phyloP scores from a whole-genome alignment of 1,284 basidiomycete genomes.

The Tylopilus sp. region DNA sequence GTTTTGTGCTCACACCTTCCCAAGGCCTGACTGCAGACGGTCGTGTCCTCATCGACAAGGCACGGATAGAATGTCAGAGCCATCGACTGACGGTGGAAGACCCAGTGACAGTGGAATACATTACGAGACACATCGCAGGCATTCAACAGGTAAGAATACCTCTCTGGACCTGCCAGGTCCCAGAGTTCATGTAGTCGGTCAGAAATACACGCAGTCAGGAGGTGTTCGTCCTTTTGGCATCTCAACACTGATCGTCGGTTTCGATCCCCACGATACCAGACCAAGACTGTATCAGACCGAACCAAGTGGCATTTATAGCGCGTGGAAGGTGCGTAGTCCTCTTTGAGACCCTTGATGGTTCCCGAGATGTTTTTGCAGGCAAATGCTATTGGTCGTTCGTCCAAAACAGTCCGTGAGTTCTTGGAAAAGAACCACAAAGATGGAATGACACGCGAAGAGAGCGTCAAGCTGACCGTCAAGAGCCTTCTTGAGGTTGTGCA shows the following conservation, averaged over 20 bases:
- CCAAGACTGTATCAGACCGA: slow-evolving; percentile 97
- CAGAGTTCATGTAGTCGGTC: neutral
- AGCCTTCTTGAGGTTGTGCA: slow-evolving; percentile 97
- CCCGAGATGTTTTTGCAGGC: slow-evolving; percentile 52
- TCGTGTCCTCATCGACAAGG: slow-evolving; percentile 96
- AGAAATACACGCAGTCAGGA: slow-evolving; percentile 98
- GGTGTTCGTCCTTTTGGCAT: slow-evolving; percentile 99
- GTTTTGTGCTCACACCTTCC: slow-evolving; percentile 11
- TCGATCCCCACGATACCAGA: slow-evolving; percentile 87
- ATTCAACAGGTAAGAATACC: slow-evolving; percentile 81
- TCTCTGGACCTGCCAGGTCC: neutral
- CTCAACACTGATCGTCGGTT: slow-evolving; percentile 95
- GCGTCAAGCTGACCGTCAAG: slow-evolving; percentile 95
- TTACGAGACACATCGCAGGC: slow-evolving; percentile 95
- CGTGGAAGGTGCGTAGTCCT: slow-evolving; percentile 81
- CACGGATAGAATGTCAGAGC: slow-evolving; percentile 95
- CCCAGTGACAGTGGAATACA: slow-evolving; percentile 97
- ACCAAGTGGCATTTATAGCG: slow-evolving; percentile 96
- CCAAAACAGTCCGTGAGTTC: slow-evolving; percentile 98
- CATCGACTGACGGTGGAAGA: slow-evolving; percentile 98
- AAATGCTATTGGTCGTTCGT: slow-evolving; percentile 95
- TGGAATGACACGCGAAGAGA: slow-evolving; percentile 82
- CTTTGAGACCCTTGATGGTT: neutral
- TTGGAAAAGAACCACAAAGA: slow-evolving; percentile 98
- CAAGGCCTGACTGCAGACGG: slow-evolving; percentile 96